Evolutionary conservation across 441 rosid species (phyloP).

Genomic region (Cnidoscolus chayamansa): DNA sequence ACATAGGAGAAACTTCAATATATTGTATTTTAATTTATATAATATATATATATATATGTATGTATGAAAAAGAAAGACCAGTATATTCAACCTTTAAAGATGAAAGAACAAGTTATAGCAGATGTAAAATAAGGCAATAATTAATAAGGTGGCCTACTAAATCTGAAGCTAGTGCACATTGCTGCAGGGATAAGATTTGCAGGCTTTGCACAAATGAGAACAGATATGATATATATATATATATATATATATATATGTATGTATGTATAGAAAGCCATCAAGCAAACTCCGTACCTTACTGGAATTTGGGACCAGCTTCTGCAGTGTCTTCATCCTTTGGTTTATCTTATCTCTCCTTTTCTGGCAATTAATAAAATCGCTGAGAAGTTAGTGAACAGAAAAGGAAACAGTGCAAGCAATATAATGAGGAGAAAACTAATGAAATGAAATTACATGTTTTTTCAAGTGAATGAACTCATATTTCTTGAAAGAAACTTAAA

Average conservation of each 20-base stretch:
- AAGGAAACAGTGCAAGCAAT: background rate
- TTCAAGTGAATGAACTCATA: no score
- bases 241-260: no score
- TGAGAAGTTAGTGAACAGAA: background rate
- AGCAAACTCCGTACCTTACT: constrained; percentile 59
- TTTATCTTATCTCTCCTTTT: constrained; percentile 93
- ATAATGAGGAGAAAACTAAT: background rate
- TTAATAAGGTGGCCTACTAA: background rate
- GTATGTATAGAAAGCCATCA: background rate
- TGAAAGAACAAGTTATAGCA: background rate
- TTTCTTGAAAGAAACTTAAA: no score
- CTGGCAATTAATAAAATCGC: constrained; percentile 35
- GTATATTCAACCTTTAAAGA: no score
- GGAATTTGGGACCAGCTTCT: constrained; percentile 92
- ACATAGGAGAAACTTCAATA: no score
- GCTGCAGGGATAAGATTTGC: background rate
- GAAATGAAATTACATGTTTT: background rate
- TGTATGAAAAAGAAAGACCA: no score
- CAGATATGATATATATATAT: background rate
- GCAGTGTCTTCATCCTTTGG: constrained; percentile 91
- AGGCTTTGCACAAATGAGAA: background rate
- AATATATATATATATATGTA: no score
- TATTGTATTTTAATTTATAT: no score
- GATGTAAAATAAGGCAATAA: background rate
- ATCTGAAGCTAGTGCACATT: background rate